These are phyloP conservation scores for Plantago ovata DNA, from an alignment of 257 asterid genomes.

Conservation along the genomic window DNA sequence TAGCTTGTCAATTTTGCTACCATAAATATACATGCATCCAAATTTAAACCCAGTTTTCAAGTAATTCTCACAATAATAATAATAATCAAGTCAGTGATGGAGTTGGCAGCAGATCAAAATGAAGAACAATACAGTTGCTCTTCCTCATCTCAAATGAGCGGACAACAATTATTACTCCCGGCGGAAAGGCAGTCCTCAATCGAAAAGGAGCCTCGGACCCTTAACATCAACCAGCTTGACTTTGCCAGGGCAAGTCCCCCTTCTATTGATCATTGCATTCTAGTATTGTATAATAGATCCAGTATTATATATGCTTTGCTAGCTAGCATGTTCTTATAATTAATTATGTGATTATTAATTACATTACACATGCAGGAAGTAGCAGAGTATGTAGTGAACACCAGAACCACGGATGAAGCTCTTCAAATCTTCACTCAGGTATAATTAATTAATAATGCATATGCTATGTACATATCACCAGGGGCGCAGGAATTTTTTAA, in stretches of 20 bases:
- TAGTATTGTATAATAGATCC: background rate
- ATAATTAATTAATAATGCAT: no score
- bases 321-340: no score
- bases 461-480: no score
- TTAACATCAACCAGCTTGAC: slow-evolving; percentile 27
- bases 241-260: slow-evolving; percentile 29
- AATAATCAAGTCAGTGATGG: no score
- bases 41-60: no score
- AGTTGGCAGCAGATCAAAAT: background rate
- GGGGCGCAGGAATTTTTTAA: no score
- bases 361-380: slow-evolving; percentile 55
- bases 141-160: background rate
- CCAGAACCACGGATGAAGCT: slow-evolving; percentile 49
- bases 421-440: slow-evolving; percentile 50
- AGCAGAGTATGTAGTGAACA: slow-evolving; percentile 45
- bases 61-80: no score
- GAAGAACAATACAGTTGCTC: background rate
- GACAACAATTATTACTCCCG: no score
- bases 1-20: no score
- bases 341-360: no score
- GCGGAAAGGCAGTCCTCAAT: slow-evolving; percentile 35
- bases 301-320: background rate
- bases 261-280: background rate
- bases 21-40: no score
- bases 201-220: slow-evolving; percentile 42